Evolutionary conservation across 1,139 yeast species (phyloP).

Genomic region (Pneumocystis oryctolagi): DNA sequence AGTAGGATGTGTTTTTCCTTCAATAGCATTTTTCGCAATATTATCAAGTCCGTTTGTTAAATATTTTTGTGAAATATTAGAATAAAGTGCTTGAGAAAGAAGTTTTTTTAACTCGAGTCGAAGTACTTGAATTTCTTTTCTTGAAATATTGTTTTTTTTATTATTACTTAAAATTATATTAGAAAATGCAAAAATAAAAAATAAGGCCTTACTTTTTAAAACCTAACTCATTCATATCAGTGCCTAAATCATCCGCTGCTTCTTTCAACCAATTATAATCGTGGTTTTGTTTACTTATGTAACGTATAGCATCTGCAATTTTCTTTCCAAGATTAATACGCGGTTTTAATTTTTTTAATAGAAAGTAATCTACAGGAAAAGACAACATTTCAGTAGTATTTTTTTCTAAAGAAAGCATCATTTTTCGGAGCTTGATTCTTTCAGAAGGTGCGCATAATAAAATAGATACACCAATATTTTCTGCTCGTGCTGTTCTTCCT

Average conservation of each 20-base stretch:
- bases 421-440: constrained; percentile 15
- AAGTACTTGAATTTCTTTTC: constrained; percentile 28
- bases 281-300: constrained; percentile 3
- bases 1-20: constrained; percentile 53
- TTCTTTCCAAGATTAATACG: constrained; percentile 56
- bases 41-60: constrained; percentile 74
- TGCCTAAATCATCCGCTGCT: constrained; percentile 87
- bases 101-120: constrained; percentile 44
- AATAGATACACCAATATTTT: constrained; percentile 82
- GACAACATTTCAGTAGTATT: constrained; percentile 43
- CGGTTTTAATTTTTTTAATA: constrained; percentile 53
- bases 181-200: background rate
- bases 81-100: constrained; percentile 46
- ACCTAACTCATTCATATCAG: constrained; percentile 45
- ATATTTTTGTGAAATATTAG: constrained; percentile 38
- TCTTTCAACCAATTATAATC: constrained; percentile 49
- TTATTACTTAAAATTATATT: background rate
- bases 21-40: constrained; percentile 67
- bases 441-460: constrained; percentile 90
- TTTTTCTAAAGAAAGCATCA: constrained; percentile 55
- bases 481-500: constrained; percentile 97
- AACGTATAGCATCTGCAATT: constrained; percentile 50
- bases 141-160: background rate
- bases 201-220: constrained; percentile 18
- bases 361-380: constrained; percentile 63